Conservation (phyloP, 2,329 filamentous ascomycete species). For the Metarhizium sp. region DNA sequence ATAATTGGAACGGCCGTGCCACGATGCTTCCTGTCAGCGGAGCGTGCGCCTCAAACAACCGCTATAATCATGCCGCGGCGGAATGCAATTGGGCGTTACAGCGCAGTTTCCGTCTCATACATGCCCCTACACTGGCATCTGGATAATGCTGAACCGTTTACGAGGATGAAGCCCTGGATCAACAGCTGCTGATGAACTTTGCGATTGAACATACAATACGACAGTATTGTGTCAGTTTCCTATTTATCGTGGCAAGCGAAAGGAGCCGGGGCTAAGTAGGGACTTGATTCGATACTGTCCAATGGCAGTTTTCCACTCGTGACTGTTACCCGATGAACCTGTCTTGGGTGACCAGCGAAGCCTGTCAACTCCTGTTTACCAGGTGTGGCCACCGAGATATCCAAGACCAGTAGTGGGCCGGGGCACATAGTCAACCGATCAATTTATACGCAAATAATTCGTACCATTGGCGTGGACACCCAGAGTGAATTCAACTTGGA, state of each 20-base stretch:
- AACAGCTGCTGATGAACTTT: background rate
- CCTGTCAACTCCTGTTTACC: background rate
- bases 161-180: background rate
- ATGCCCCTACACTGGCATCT: too few relatives aligned
- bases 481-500: too few relatives aligned
- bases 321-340: background rate
- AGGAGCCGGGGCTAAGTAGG: background rate
- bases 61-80: too few relatives aligned
- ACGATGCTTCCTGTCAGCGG: background rate
- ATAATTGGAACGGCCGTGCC: background rate
- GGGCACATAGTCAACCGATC: too few relatives aligned
- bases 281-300: background rate
- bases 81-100: too few relatives aligned
- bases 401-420: too few relatives aligned
- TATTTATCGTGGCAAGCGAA: background rate
- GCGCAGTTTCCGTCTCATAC: too few relatives aligned
- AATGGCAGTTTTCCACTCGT: background rate
- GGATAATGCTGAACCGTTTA: too few relatives aligned
- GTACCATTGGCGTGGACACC: background rate
- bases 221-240: background rate
- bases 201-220: background rate
- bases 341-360: background rate
- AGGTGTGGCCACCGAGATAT: too few relatives aligned
- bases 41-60: too few relatives aligned
- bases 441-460: too few relatives aligned